A percentile compares a stretch with the other conserved stretches of the same genome.
phyloP scores from a whole-genome alignment of 441 rosid species.

The Capsella rubella region DNA sequence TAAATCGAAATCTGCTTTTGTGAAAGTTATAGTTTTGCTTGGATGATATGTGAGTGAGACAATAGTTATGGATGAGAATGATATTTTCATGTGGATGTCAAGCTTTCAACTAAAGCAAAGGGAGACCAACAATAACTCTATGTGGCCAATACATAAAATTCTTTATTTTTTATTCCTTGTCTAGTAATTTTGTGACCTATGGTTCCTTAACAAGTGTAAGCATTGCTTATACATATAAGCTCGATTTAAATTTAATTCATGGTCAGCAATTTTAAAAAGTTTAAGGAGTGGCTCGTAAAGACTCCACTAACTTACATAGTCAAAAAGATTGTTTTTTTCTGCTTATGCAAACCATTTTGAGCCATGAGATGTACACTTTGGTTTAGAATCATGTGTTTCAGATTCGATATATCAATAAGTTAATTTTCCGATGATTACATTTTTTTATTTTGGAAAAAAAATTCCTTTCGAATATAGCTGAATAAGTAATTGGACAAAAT shows the following conservation, averaged over 20 bases:
- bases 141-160: conserved; percentile 42
- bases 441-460: neutral
- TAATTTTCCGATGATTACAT: conserved; percentile 5
- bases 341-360: conserved; percentile 55
- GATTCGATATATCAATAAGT: conserved; percentile 33
- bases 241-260: conserved; percentile 29
- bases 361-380: conserved; percentile 65
- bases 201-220: conserved; percentile 25
- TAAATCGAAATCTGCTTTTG: conserved; percentile 32
- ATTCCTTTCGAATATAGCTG: conserved; percentile 30
- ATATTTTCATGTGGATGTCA: conserved; percentile 50
- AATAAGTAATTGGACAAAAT: conserved; percentile 25
- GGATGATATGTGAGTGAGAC: conserved; percentile 46
- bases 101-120: conserved; percentile 39
- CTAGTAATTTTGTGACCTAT: conserved; percentile 29
- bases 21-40: conserved; percentile 43
- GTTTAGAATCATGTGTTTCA: conserved; percentile 31
- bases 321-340: conserved; percentile 50
- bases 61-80: conserved; percentile 46
- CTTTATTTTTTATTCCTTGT: conserved; percentile 32
- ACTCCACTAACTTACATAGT: conserved; percentile 66
- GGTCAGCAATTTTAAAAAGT: conserved; percentile 40
- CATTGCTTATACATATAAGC: conserved; percentile 30
- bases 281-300: conserved; percentile 47
- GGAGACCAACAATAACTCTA: conserved; percentile 42